Evolutionary conservation across 2,329 filamentous ascomycete genomes (phyloP).

Genomic region (Aureobasidium sp.): DNA sequence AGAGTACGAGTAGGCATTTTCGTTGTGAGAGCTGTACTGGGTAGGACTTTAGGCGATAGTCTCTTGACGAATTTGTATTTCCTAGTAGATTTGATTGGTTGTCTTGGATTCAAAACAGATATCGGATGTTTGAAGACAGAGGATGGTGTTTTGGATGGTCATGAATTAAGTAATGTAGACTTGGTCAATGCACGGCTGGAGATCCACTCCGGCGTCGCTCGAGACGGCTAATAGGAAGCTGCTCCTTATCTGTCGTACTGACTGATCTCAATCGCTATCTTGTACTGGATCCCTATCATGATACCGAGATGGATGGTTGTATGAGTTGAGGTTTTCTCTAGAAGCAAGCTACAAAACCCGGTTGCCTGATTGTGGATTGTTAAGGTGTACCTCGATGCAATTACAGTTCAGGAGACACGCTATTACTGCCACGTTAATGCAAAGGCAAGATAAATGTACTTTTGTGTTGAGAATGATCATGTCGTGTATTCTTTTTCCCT

Average conservation of each 20-base stretch:
- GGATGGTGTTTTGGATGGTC: neutral
- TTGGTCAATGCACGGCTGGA: neutral
- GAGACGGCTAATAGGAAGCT: neutral
- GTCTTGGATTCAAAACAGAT: neutral
- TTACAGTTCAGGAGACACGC: neutral
- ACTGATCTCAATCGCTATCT: too few species aligned
- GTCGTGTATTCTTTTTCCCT: neutral
- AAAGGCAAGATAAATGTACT: neutral
- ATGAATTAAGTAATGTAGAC: neutral
- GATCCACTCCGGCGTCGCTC: neutral
- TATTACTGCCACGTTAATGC: neutral
- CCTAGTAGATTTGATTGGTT: neutral
- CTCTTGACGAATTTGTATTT: too few species aligned
- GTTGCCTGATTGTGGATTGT: too few species aligned
- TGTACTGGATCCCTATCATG: too few species aligned
- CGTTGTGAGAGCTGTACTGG: neutral
- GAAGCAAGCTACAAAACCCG: too few species aligned
- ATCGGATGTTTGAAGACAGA: neutral
- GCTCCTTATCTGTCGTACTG: neutral
- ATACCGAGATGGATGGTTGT: too few species aligned
- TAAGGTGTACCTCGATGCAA: neutral
- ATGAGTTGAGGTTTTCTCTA: too few species aligned
- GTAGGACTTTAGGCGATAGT: neutral
- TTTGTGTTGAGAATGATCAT: neutral
- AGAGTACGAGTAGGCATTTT: conserved; percentile 40